These are phyloP conservation scores for Gastrolobium villosum DNA, from an alignment of 306 rosid genomes.

Conservation along the genomic window DNA sequence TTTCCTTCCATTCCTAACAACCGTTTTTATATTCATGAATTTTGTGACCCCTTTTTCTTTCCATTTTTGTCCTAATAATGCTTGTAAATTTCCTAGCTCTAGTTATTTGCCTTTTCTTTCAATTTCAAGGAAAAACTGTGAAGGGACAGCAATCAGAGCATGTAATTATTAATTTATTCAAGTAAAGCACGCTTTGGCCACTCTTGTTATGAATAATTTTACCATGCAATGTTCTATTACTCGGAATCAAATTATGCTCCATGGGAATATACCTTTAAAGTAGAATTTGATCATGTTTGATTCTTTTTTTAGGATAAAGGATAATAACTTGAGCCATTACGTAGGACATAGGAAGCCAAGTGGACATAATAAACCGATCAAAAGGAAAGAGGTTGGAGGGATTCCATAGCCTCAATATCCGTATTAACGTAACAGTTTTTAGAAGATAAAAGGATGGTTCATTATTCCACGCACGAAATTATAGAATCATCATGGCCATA, in stretches of 20 bases:
- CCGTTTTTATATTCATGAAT: constrained; percentile 33
- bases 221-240: neutral
- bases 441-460: constrained; percentile 49
- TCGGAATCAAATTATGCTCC: neutral
- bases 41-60: constrained; percentile 23
- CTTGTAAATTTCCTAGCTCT: constrained; percentile 10
- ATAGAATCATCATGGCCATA: constrained; percentile 49
- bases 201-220: constrained; percentile 15
- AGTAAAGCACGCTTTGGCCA: constrained; percentile 16
- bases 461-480: constrained; percentile 51
- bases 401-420: constrained; percentile 38
- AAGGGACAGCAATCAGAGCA: neutral
- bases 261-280: neutral
- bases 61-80: neutral
- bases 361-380: constrained; percentile 41
- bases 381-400: constrained; percentile 37
- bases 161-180: neutral
- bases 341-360: constrained; percentile 41
- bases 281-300: constrained; percentile 20
- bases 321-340: constrained; percentile 37
- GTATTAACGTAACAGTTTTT: constrained; percentile 38
- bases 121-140: neutral
- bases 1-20: constrained; percentile 50
- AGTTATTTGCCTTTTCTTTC: constrained; percentile 30
- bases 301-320: constrained; percentile 10